A percentile compares a stretch with the other conserved stretches of the same genome.
Conservation (phyloP, 2,329 filamentous ascomycete species). For the Acrocalymma vagum region DNA sequence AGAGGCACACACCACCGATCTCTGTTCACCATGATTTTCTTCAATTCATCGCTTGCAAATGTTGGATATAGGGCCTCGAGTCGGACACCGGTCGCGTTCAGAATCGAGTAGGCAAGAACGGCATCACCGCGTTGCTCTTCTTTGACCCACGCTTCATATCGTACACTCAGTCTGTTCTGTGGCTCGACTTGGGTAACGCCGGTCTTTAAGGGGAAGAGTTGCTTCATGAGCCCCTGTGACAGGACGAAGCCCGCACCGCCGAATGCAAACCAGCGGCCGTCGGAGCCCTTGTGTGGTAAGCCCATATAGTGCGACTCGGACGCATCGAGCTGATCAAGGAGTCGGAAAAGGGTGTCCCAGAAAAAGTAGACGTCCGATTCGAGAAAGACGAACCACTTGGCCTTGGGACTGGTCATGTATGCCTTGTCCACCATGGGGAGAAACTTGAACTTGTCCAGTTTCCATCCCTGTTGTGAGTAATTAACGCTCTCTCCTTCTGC, state of each 20-base stretch:
- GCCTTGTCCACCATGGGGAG: constrained; percentile 64
- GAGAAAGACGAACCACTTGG: constrained; percentile 50
- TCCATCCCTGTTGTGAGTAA: constrained; percentile 62
- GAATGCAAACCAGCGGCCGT: constrained; percentile 51
- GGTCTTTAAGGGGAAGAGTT: constrained; percentile 44
- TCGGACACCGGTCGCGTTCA: constrained; percentile 44
- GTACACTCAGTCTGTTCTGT: constrained; percentile 37
- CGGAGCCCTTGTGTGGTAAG: constrained; percentile 41
- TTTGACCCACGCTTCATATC: constrained; percentile 43
- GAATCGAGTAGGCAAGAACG: constrained; percentile 48
- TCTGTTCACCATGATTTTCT: constrained; percentile 51
- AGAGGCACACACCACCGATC: constrained; percentile 55
- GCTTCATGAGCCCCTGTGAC: constrained; percentile 62
- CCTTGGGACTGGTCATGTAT: constrained; percentile 45
- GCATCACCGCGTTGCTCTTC: constrained; percentile 57
- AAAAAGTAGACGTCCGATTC: constrained; percentile 49
- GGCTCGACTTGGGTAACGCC: constrained; percentile 36
- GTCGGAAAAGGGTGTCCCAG: constrained; percentile 53
- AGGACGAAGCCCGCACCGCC: constrained; percentile 56
- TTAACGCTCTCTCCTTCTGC: constrained; percentile 50
- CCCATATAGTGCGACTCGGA: constrained; percentile 50
- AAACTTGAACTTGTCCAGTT: constrained; percentile 67
- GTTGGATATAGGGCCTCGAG: constrained; percentile 49
- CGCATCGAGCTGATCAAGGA: constrained; percentile 49
- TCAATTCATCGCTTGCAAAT: constrained; percentile 57